These are phyloP conservation scores for Podila epicladia DNA, from an alignment of 192 early-diverging fungal genomes.

Conservation along the genomic window DNA sequence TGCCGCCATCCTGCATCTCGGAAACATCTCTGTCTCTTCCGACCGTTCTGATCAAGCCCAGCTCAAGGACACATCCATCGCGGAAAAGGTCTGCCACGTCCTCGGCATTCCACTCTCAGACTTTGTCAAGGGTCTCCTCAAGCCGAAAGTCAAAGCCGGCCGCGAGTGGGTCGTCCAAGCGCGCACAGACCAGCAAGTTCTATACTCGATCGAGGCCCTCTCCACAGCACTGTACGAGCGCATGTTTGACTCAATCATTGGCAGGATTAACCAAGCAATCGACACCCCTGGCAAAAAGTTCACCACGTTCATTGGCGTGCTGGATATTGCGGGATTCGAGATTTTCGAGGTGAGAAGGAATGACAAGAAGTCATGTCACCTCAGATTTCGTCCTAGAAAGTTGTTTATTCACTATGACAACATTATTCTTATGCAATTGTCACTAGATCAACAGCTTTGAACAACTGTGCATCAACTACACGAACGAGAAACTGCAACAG, in stretches of 20 bases:
- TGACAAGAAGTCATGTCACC: not conserved
- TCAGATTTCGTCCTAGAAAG: not conserved
- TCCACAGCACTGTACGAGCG: slow-evolving; percentile 94
- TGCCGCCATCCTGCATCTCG: slow-evolving; percentile 90
- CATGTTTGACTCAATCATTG: slow-evolving; percentile 93
- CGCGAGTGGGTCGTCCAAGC: slow-evolving; percentile 96
- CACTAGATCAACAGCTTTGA: slow-evolving; percentile 93
- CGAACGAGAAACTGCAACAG: slow-evolving; percentile 98
- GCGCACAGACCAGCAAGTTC: slow-evolving; percentile 85
- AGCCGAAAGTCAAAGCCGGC: slow-evolving; percentile 93
- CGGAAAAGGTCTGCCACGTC: slow-evolving; percentile 94
- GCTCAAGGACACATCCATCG: slow-evolving; percentile 75
- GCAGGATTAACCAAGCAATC: slow-evolving; percentile 85
- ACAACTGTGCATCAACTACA: slow-evolving; percentile 99
- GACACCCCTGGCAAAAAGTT: slow-evolving; percentile 75
- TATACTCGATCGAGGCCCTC: slow-evolving; percentile 90
- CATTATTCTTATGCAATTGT: not conserved
- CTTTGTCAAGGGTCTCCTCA: slow-evolving; percentile 87
- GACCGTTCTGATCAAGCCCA: slow-evolving; percentile 91
- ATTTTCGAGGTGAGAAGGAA: slow-evolving; percentile 84
- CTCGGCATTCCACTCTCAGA: slow-evolving; percentile 89
- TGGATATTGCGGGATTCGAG: slow-evolving; percentile 99
- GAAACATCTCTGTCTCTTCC: slow-evolving; percentile 86
- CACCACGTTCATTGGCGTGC: slow-evolving; percentile 91
- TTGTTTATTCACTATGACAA: too few relatives aligned